phyloP scores from a whole-genome alignment of 2,329 filamentous ascomycete genomes.

The Hymenoscyphus infarciens region DNA sequence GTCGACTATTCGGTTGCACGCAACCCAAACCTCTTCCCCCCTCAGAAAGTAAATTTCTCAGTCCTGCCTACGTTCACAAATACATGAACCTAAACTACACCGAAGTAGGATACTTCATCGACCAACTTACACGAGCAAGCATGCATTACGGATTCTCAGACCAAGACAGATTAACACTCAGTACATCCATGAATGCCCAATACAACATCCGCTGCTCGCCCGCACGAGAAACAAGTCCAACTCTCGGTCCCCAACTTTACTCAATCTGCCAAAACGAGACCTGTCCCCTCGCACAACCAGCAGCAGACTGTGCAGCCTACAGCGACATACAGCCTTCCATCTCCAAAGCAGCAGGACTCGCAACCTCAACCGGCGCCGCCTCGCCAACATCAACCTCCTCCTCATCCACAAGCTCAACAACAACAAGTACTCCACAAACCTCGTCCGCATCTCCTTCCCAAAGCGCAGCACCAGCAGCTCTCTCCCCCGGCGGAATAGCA shows the following conservation, averaged over 20 bases:
- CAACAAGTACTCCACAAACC: not conserved
- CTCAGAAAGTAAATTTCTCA: conserved; percentile 18
- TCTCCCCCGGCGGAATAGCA: conserved; percentile 2
- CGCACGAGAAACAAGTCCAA: conserved; percentile 12
- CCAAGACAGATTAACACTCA: conserved; percentile 27
- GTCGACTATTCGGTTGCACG: conserved; percentile 31
- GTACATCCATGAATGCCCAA: conserved; percentile 27
- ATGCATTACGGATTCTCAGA: conserved; percentile 33
- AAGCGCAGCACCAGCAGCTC: not conserved
- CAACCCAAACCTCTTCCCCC: conserved; percentile 21
- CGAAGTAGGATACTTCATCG: conserved; percentile 35
- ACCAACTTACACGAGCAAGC: conserved; percentile 31
- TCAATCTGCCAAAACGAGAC: conserved; percentile 32
- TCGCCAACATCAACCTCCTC: not conserved
- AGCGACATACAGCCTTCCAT: conserved; percentile 22
- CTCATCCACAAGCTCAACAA: not conserved
- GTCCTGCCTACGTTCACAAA: conserved; percentile 35
- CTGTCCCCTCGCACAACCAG: conserved; percentile 32
- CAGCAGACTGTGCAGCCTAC: conserved; percentile 32
- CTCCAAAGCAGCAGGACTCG: conserved; percentile 12
- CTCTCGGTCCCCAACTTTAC: conserved; percentile 24
- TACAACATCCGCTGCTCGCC: conserved; percentile 35
- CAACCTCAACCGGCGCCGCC: not conserved
- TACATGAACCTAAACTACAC: conserved; percentile 35
- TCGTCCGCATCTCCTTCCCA: conserved; percentile 2